Evolutionary conservation across 345 rosid species (phyloP), one percentile per base, ranked within the genome.

Genomic region (Arabidopsis arenosa): DNA sequence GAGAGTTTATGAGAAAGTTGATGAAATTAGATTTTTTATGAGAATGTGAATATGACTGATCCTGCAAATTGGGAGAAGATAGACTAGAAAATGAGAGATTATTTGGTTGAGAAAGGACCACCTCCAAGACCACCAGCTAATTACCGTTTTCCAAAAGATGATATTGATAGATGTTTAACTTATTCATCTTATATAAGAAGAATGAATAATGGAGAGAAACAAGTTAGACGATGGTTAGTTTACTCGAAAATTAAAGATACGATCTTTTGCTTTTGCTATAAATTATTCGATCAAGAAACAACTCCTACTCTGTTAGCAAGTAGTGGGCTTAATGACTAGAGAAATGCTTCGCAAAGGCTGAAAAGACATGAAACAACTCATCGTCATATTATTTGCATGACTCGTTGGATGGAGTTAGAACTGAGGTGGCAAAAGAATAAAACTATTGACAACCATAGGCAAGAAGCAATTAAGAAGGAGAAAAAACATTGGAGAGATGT

Each of bases 61-160:
- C 55, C 10, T 44, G 55, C 21, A 17, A 57, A 70, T 7, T 70
- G 15, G 26, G 9, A 15, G 5, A 36, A 23, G 1, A 47, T 71
- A 33, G 56, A 71, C 1, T 1, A 35, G 26, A 55, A 10, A 41
- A 55, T 41, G 17, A 68, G 58, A 35, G 37, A 45, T 48, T 21
- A 7, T 71, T 47, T 71, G 7, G 66, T 71, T 45, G 58, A 71
- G 48, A 71, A 36, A 47, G 58, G 48, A 59, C 48, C 26, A 70
- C 66, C 57, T 5, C 1, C 47, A 53, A 54, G 2, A 53, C 49
- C 7, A 3, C 11, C 2, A 0, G 5, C 17, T 33, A 7, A 7
- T 17, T 66, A 66, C 18, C 6, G 0, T 48, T 66, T 48, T 35
- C 6, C 0, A 2, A 18, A 0, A 66, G 12, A 66, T 66, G 18